Conservation (phyloP, 2,329 filamentous ascomycete species). For the Penicillium sp. region DNA sequence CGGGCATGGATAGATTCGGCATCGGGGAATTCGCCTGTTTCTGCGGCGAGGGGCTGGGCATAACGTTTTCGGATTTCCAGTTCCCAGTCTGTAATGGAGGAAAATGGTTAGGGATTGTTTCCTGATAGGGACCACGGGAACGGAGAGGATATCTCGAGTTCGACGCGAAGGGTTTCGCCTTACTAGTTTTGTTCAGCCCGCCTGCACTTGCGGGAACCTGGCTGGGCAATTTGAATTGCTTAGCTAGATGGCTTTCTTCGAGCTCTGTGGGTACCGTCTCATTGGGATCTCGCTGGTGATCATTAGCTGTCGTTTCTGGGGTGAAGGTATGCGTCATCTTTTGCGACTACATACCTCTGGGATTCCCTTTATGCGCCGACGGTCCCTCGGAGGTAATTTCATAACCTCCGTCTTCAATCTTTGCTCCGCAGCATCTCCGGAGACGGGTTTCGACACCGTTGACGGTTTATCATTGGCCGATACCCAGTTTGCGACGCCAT, state of each 20-base stretch:
- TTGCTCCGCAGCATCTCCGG: constrained; percentile 62
- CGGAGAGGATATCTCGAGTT: constrained; percentile 5
- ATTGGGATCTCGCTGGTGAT: constrained; percentile 36
- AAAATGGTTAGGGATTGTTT: constrained; percentile 16
- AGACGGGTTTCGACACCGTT: constrained; percentile 49
- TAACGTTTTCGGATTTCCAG: constrained; percentile 65
- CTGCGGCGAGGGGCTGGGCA: constrained; percentile 58
- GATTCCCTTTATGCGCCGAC: constrained; percentile 57
- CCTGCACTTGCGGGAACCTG: constrained; percentile 68
- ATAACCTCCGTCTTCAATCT: constrained; percentile 63
- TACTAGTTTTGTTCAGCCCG: constrained; percentile 76
- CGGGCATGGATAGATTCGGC: constrained; percentile 56
- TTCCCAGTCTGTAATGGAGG: constrained; percentile 53
- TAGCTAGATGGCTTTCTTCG: constrained; percentile 46
- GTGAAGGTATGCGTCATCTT: not conserved
- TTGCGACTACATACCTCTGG: constrained; percentile 42
- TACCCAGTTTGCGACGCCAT: constrained; percentile 63
- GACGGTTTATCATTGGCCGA: constrained; percentile 57
- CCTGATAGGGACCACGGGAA: not conserved
- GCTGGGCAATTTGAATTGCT: constrained; percentile 53
- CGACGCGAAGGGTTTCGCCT: constrained; percentile 31
- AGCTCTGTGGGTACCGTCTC: constrained; percentile 34
- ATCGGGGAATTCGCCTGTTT: constrained; percentile 63
- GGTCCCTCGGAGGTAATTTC: constrained; percentile 59
- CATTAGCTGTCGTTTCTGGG: not conserved